These are phyloP conservation scores for Populus euphratica DNA, from an alignment of 345 rosid species.

Conservation along the genomic window DNA sequence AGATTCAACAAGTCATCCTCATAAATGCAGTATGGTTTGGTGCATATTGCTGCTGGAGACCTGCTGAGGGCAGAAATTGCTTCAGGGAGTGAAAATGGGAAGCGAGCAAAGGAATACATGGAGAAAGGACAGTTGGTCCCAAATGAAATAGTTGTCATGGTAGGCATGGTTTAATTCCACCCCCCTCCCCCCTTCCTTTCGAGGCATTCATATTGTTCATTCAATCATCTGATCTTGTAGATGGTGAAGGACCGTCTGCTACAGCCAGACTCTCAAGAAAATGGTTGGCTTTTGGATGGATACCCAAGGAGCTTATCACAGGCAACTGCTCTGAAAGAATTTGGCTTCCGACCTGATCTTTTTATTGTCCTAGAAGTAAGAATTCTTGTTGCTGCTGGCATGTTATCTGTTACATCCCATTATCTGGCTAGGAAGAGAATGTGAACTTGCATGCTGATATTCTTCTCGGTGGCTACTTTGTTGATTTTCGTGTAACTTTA, in stretches of 20 bases:
- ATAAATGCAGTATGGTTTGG: conserved; percentile 81
- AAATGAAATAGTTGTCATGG: conserved; percentile 70
- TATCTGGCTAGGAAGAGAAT: neutral
- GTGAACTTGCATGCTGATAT: neutral
- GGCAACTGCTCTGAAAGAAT: conserved; percentile 69
- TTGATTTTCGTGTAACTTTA: neutral
- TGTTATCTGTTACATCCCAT: neutral
- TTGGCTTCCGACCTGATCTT: conserved; percentile 70
- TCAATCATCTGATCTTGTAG: conserved; percentile 27
- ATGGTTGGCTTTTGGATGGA: conserved; percentile 98
- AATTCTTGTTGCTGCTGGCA: conserved; percentile 1
- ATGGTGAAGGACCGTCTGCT: conserved; percentile 83
- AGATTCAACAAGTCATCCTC: conserved; percentile 34
- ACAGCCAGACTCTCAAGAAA: conserved; percentile 67
- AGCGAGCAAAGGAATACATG: conserved; percentile 75
- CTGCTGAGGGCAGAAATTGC: conserved; percentile 73
- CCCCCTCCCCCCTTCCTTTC: neutral
- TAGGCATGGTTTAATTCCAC: conserved; percentile 3
- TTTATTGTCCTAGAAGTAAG: conserved; percentile 83
- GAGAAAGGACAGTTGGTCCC: conserved; percentile 83
- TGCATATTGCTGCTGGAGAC: conserved; percentile 91
- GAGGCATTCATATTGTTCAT: conserved; percentile 6
- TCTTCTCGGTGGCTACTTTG: neutral
- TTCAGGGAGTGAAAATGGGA: conserved; percentile 82
- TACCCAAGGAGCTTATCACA: conserved; percentile 89